Evolutionary conservation across 306 rosid species (phyloP), one percentile per base, ranked within the genome.

Genomic region (Lathyrus aphaca): DNA sequence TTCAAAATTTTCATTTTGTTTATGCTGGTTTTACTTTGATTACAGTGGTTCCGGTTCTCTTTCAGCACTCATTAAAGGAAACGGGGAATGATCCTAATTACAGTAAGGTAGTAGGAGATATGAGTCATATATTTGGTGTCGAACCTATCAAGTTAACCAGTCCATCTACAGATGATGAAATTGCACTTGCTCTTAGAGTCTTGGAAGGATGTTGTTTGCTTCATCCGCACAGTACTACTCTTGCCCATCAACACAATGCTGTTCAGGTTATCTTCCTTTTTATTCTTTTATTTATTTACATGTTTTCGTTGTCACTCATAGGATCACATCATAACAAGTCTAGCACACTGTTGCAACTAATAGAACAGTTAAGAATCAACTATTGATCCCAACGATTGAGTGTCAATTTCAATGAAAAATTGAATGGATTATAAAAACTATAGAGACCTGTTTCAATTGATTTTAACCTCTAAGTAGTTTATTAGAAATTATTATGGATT

Each of bases 21-120:
- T 54, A 12, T 46, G 38, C 2, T 60, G 15, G 21, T 66, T 39
- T 63, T 51, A 1, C 8, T 54, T 27, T 56, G 2, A 27, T 39
- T 50, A 11, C 82, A 94, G 98, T 90, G 81, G 91, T 90, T 85
- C 96, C 95, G 43, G 92, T 89, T 45, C 79, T 90, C 37, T 94
- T 94, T 80, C 85, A 85, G 64, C 89, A 90, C 76, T 88, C 96
- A 10, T 44, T 94, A 53, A 90, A 83, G 64, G 96, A 94, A 64
- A 54, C 80, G 7, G 92, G 69, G 53, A 93, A 69, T 46, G 71
- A 83, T 43, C 70, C 68, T 64, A 15, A 8, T 16, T 83, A 88
- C 29, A 84, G 66, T 10, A 76, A 19, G 40, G 84, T 90, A 18
- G 86, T 90, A 6, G 72, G 75, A 5, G 87, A 81, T 72, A 78